Base-by-base conservation (phyloP, 108 stramenopile species). In the Nannochloropsis salina region DNA sequence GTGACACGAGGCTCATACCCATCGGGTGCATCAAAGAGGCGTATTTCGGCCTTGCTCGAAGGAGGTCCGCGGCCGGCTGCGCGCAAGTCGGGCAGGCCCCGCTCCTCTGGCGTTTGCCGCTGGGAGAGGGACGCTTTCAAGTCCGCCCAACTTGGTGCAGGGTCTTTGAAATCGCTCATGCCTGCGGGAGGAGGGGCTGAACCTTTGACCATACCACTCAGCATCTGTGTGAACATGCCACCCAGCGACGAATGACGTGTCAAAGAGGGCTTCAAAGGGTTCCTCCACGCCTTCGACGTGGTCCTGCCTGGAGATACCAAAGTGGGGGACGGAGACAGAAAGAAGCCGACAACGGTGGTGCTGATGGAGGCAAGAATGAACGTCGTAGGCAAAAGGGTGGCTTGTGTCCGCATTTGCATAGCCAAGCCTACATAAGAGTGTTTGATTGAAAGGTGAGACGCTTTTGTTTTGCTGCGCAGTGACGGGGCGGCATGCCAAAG, bases 1-100 rank as follows among this genome's bases (percentile, higher is more conserved):
- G 92, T 93, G 9, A 96, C 95, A 18, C 93, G 93, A 86, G 95
- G 94, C 22, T 83, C 83, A 84, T 20, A 84, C 6, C 84, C 94
- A 31, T 89, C 89, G 8, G 87, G 40, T 41, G 87, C 87, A 15
- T 89, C 89, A 86, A 92, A 96, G 20, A 95, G 86, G 81, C 96
- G 93, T 20, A 95, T 84, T 44, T 86, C 92, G 31, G 90, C 88
- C 42, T 87, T 45, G 43, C 88, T 83, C 41, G 42, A 86, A 18
- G 90, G 86, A n/a, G 90, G 90, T 9, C 90, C 90, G 84, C 85
- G 88, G 44, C 88, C 88, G 20, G 43, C 40, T 18, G 79, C 84
- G 12, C 87, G 84, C 9, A 87, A 41, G 18, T 44, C 83, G 10
- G 31, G 44, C 80, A 45, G 80, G 20, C 22, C 83, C 80, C 41